Base-by-base conservation (phyloP, 495 filamentous ascomycete genomes). In the Amorphotheca resinae region DNA sequence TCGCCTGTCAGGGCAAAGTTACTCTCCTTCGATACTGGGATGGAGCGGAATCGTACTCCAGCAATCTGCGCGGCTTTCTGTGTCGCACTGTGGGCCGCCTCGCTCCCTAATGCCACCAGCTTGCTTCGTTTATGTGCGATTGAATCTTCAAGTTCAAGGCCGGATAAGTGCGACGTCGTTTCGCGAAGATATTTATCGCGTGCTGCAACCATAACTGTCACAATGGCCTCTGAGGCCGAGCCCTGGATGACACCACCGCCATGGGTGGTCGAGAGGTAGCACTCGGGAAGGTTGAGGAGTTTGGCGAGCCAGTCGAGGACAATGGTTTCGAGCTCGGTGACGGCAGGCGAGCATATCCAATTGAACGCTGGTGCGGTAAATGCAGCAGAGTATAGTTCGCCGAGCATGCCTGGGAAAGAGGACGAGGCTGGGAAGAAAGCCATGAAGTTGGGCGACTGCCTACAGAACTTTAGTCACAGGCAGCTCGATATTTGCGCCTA, bases 281-380 rank as follows among this genome's bases (percentile, higher is more conserved):
- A 83, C 8, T 68, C 59, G 0, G 89, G 87, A 11, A 96, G 67
- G 11, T 60, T 72, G 26, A 95, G 60, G 9, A 84, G 64, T 49
- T 80, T 73, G 17, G 80, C 84, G 14, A 96, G 62, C 89, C 89
- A 96, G 62, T 95, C 91, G 48, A 96, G 72, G 23, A 94, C 82
- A 34, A 93, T 76, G 0, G 91, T 95, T 65, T 98, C 91, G 33
- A 98, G 70, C 57, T 98, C 91, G 3, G 91, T 98, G n/a, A 91
- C 79, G 15, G 83, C 91, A 1, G 91, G 91, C 2, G 80, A 87
- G 60, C 89, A 95, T 37, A 95, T 74, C 91, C 91, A 98, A 62
- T 95, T 95, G 70, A 98, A 98, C 7, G 84, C 84, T 9, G 91
- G 86, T 2, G 83, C 84, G 6, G 76, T 88, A 58, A 96, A 87